These are phyloP conservation scores for Hypoxylon crocopeplum DNA, from an alignment of 495 filamentous ascomycete species.

Conservation along the genomic window DNA sequence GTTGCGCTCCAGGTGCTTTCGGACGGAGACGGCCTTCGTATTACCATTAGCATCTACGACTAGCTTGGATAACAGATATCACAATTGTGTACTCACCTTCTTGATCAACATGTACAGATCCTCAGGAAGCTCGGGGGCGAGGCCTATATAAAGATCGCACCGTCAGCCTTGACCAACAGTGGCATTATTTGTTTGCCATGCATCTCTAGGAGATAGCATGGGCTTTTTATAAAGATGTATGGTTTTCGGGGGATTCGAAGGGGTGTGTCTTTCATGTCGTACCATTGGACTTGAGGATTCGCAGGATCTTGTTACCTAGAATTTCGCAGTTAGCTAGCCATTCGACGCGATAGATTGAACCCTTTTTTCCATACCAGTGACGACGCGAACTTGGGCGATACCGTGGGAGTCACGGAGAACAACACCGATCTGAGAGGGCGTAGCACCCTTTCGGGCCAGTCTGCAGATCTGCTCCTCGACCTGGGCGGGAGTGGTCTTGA, in stretches of 20 bases:
- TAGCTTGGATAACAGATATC: not conserved
- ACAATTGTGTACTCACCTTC: conserved; percentile 73
- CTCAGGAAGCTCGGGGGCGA: conserved; percentile 96
- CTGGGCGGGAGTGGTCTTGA: conserved; percentile 87
- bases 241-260: conserved; percentile 24
- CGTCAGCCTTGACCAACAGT: conserved; percentile 98
- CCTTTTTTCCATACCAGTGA: conserved; percentile 77
- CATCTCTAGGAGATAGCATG: conserved; percentile 27
- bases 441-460: conserved; percentile 95
- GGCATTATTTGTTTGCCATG: conserved; percentile 56
- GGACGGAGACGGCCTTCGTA: conserved; percentile 88
- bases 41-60: conserved; percentile 40
- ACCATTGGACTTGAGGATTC: conserved; percentile 92
- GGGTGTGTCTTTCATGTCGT: conserved; percentile 55
- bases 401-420: conserved; percentile 96
- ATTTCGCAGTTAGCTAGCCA: conserved; percentile 9
- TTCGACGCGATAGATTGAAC: conserved; percentile 3
- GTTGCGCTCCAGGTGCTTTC: conserved; percentile 99
- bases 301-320: conserved; percentile 94
- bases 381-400: conserved; percentile 93
- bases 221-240: conserved; percentile 19
- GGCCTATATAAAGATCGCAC: conserved; percentile 87
- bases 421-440: conserved; percentile 98
- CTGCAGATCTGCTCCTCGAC: conserved; percentile 99
- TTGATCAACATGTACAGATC: conserved; percentile 96